Conservation (phyloP, 306 rosid species). For the Delonix regia region DNA sequence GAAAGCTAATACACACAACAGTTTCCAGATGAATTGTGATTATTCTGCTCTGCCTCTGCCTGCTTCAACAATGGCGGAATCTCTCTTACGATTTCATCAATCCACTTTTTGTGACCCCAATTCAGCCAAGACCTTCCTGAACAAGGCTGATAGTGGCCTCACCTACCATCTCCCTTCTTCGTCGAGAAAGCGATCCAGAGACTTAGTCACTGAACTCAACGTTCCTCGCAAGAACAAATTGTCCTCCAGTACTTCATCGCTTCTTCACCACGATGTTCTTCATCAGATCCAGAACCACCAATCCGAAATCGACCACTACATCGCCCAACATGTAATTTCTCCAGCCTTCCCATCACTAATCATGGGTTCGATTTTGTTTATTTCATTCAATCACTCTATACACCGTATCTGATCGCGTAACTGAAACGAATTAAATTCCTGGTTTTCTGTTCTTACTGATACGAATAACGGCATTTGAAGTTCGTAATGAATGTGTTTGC, state of each 20-base stretch:
- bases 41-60: constrained; percentile 17
- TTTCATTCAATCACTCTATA: too few species aligned
- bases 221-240: constrained; percentile 29
- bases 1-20: background rate
- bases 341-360: background rate
- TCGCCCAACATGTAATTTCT: constrained; percentile 41
- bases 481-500: background rate
- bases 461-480: too few species aligned
- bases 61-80: constrained; percentile 37
- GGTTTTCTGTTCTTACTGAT: background rate
- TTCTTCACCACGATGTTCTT: constrained; percentile 31
- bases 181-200: constrained; percentile 44
- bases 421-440: too few species aligned
- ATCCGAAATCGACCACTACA: constrained; percentile 32
- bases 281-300: constrained; percentile 32
- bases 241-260: background rate
- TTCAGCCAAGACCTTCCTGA: constrained; percentile 34
- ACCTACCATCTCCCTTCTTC: constrained; percentile 41
- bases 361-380: too few species aligned
- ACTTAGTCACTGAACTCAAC: constrained; percentile 23
- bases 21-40: constrained; percentile 30
- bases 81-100: constrained; percentile 34
- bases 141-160: constrained; percentile 57
- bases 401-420: too few species aligned
- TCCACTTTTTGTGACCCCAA: constrained; percentile 26